A percentile compares a stretch with the other conserved stretches of the same genome.
These are phyloP conservation scores for Poa pratensis DNA, from an alignment of 176 grass and related monocot species.

Conservation along the genomic window DNA sequence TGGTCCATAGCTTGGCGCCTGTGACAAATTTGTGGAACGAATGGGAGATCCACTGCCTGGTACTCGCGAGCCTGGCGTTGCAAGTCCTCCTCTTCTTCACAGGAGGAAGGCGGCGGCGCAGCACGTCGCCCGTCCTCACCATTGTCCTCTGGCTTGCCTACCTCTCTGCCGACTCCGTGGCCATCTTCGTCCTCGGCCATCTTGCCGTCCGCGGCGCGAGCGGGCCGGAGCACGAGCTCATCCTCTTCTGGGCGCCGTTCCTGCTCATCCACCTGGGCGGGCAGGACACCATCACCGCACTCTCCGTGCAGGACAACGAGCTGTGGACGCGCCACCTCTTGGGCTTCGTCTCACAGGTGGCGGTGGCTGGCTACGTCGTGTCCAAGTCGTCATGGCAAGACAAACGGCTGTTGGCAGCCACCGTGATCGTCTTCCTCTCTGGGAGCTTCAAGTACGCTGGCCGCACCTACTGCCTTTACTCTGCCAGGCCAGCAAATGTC, in stretches of 20 bases:
- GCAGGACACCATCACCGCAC: slow-evolving; percentile 20
- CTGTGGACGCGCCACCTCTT: not conserved
- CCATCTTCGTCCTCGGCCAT: slow-evolving; percentile 19
- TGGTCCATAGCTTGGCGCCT: not conserved
- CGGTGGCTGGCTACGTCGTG: slow-evolving; percentile 1
- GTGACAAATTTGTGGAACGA: not conserved
- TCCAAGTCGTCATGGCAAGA: not conserved
- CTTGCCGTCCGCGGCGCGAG: not conserved
- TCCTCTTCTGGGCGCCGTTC: not conserved
- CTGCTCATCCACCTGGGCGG: slow-evolving; percentile 7
- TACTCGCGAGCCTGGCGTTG: slow-evolving; percentile 10
- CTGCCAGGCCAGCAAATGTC: not conserved
- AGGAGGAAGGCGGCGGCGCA: slow-evolving; percentile 28
- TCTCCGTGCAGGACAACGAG: slow-evolving; percentile 13
- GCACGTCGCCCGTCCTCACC: not conserved
- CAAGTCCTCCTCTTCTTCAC: slow-evolving; percentile 39
- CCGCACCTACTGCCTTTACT: not conserved
- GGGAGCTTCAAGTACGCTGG: slow-evolving; percentile 7
- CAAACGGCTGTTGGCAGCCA: fast-evolving
- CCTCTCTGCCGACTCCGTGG: slow-evolving; percentile 28
- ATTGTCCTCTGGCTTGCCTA: not conserved
- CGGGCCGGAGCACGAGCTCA: not conserved
- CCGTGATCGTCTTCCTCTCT: not conserved
- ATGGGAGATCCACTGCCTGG: slow-evolving; percentile 3
- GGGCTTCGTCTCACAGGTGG: not conserved